Conservation (phyloP, 306 rosid genomes). For the Begonia fuchsioides region DNA sequence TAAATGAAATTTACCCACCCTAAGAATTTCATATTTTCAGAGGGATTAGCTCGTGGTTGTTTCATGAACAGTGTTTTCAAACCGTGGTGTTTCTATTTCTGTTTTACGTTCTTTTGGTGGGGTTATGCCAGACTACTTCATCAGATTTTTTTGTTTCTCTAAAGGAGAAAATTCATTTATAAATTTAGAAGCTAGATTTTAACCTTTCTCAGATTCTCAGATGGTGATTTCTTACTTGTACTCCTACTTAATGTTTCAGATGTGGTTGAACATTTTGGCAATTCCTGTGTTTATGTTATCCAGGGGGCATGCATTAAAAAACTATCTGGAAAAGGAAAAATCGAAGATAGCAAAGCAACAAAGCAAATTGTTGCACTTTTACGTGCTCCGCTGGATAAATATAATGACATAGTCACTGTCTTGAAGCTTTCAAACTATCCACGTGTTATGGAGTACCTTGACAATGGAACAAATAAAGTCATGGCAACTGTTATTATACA, state of each 20-base stretch:
- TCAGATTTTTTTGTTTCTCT: no score
- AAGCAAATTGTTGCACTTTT: conserved; percentile 91
- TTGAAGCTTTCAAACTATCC: conserved; percentile 93
- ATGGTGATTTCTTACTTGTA: no score
- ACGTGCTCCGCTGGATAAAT: conserved; percentile 96
- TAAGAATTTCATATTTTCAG: no score
- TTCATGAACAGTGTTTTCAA: no score
- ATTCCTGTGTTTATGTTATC: conserved; percentile 7
- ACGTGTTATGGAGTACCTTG: conserved; percentile 82
- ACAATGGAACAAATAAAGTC: conserved; percentile 73
- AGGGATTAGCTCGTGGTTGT: no score
- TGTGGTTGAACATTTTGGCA: background rate
- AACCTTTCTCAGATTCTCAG: no score
- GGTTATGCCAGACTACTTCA: no score
- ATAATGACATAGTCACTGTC: conserved; percentile 88
- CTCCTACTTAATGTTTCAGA: background rate
- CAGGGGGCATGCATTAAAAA: conserved; percentile 91
- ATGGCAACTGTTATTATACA: conserved; percentile 96
- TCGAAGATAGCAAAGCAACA: conserved; percentile 75
- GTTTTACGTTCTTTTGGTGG: no score
- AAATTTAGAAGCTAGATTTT: no score
- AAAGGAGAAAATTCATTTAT: no score
- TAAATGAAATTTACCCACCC: no score
- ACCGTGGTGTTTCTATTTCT: no score
- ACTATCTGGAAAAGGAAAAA: conserved; percentile 88